phyloP scores from a whole-genome alignment of 2,329 filamentous ascomycete species.

The Pestalotiopsis sp. region DNA sequence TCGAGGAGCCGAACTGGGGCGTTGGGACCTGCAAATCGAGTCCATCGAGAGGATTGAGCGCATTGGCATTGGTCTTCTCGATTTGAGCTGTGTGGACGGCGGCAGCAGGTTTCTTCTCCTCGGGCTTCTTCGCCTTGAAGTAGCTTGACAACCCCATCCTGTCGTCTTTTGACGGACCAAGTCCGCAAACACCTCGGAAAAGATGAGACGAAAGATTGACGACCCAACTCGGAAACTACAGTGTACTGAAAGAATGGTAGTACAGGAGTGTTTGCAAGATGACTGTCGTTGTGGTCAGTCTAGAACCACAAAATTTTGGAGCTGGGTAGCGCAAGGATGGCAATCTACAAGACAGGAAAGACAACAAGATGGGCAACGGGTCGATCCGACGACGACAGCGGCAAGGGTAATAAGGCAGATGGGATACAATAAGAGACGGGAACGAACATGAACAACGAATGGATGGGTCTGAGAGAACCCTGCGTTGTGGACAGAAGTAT shows the following conservation, averaged over 20 bases:
- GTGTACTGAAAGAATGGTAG: background rate
- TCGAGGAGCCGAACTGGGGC: conserved; percentile 51
- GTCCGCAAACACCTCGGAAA: background rate
- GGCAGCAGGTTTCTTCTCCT: conserved; percentile 25
- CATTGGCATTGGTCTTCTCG: conserved; percentile 40
- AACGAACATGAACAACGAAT: conserved; percentile 1
- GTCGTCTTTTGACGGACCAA: conserved; percentile 17
- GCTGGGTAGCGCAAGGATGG: background rate
- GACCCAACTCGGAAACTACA: background rate
- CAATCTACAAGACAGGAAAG: background rate
- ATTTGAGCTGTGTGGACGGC: conserved; percentile 25
- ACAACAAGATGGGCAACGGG: background rate
- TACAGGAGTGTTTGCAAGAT: background rate
- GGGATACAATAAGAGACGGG: background rate
- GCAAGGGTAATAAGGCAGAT: background rate
- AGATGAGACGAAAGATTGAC: background rate
- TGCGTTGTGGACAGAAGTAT: background rate
- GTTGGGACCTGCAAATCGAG: conserved; percentile 53
- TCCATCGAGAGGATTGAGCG: conserved; percentile 36
- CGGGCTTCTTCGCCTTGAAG: conserved; percentile 58
- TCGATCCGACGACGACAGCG: background rate
- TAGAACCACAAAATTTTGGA: background rate
- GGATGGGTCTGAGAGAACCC: background rate
- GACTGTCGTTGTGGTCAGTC: background rate
- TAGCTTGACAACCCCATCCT: conserved; percentile 65